Evolutionary conservation across 2,329 filamentous ascomycete genomes (phyloP), one percentile per base, ranked within the genome.

Genomic region (Pyrenophora seminiperda): DNA sequence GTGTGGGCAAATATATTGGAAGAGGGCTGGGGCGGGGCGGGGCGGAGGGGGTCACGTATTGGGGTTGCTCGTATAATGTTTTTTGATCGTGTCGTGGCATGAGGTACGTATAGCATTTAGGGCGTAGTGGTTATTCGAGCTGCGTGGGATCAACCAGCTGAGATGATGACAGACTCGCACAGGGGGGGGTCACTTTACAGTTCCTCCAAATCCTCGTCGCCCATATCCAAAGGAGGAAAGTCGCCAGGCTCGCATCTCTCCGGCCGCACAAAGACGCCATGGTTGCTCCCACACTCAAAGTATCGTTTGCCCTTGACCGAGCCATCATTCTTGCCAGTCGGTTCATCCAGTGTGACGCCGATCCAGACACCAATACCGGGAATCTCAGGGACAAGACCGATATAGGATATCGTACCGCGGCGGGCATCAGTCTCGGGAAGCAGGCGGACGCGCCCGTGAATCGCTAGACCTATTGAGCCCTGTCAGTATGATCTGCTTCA

Each of bases 241-340:
- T 92, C 85, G 15, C 90, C 90, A 33, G 85, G 81, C 73, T 93
- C 89, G 17, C 92, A 84, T 53, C 89, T 79, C 72, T 92, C 89
- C 3, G 90, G 86, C 56, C 88, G 81, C 22, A 92, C 88, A 74
- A 94, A 91, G 15, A 91, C 86, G 27, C 90, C 90, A 62, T 83
- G 84, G 71, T 91, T 92, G 51, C 84, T 75, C 55, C 77, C 70
- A 45, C 85, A 86, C 41, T 82, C 78, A 81, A 91, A 94, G 74
- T 92, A 93, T 58, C 85, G 79, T 58, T 77, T 84, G 7, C 80
- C 81, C 49, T 75, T 74, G 59, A 91, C 83, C 62, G 84, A 86
- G 52, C 90, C 90, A 70, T 93, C 89, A 66, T 93, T 94, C 78
- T 89, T 90, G 47, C 89, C 90, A 34, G 87, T 87, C 1, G 90